phyloP scores from a whole-genome alignment of 192 early-diverging fungal genomes.

The Mortierella hygrophila region DNA sequence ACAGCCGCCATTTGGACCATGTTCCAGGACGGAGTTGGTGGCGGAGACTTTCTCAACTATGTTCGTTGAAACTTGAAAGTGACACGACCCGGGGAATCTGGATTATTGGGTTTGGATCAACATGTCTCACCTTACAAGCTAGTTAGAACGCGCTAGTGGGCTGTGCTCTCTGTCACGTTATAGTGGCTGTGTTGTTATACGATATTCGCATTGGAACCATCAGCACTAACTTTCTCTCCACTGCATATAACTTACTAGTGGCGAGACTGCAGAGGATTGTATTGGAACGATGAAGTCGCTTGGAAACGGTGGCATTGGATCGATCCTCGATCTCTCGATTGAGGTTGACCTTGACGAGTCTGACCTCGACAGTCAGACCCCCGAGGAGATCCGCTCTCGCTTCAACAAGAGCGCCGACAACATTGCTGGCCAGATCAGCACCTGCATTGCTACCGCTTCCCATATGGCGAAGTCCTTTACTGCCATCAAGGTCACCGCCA shows the following conservation, averaged over 20 bases:
- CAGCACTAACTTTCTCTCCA: neutral
- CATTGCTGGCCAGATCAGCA: conserved; percentile 73
- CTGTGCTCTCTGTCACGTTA: neutral
- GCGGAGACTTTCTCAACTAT: neutral
- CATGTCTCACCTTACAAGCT: neutral
- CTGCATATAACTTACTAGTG: conserved; percentile 59
- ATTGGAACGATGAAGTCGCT: conserved; percentile 82
- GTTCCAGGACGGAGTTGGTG: conserved; percentile 8
- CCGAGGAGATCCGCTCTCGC: conserved; percentile 55
- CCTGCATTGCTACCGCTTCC: conserved; percentile 79
- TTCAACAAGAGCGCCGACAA: conserved; percentile 76
- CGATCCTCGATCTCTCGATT: conserved; percentile 89
- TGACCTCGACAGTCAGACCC: conserved; percentile 60
- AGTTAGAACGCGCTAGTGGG: neutral
- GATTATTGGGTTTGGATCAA: neutral
- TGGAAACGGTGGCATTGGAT: conserved; percentile 72
- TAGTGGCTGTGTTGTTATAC: neutral
- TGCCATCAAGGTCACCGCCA: conserved; percentile 91
- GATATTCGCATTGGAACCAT: neutral
- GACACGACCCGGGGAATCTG: neutral
- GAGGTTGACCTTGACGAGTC: conserved; percentile 81
- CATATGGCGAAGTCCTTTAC: conserved; percentile 77
- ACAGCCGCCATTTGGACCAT: neutral
- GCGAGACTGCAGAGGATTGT: conserved; percentile 88
- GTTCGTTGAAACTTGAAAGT: neutral